phyloP scores from a whole-genome alignment of 2,329 filamentous ascomycete species.

The Beauveria scarabaeidicola region DNA sequence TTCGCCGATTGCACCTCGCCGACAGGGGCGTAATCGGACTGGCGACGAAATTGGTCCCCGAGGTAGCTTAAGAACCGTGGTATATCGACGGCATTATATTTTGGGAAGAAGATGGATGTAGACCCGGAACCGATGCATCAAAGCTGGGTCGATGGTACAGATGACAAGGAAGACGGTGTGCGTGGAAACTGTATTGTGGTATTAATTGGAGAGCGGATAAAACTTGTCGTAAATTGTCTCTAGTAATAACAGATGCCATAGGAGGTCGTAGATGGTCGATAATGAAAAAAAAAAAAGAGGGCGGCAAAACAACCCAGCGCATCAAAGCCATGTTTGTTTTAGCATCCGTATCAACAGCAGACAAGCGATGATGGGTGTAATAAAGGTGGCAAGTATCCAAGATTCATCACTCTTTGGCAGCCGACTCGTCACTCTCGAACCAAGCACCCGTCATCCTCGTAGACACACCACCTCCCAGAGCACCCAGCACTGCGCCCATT shows the following conservation, averaged over 20 bases:
- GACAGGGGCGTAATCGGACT: neutral
- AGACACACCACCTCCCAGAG: conserved; percentile 22
- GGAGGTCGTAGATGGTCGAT: neutral
- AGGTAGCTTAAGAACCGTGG: neutral
- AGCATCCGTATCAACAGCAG: neutral
- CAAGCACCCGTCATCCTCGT: neutral
- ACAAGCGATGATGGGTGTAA: neutral
- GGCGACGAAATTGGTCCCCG: neutral
- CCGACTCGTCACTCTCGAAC: neutral
- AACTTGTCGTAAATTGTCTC: too few species aligned
- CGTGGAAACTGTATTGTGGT: too few species aligned
- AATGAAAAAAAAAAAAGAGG: neutral
- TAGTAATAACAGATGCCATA: too few species aligned
- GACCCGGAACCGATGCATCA: too few species aligned
- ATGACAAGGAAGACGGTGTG: too few species aligned
- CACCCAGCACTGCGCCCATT: conserved; percentile 22
- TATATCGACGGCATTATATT: neutral
- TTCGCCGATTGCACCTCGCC: neutral
- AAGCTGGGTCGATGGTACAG: too few species aligned
- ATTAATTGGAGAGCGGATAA: too few species aligned
- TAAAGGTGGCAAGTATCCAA: neutral
- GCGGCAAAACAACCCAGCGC: neutral
- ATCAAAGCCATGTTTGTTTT: neutral
- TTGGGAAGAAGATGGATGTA: too few species aligned
- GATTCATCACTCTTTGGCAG: neutral